phyloP scores from a whole-genome alignment of 2,329 filamentous ascomycete genomes.

The Xenoacremonium recifei region DNA sequence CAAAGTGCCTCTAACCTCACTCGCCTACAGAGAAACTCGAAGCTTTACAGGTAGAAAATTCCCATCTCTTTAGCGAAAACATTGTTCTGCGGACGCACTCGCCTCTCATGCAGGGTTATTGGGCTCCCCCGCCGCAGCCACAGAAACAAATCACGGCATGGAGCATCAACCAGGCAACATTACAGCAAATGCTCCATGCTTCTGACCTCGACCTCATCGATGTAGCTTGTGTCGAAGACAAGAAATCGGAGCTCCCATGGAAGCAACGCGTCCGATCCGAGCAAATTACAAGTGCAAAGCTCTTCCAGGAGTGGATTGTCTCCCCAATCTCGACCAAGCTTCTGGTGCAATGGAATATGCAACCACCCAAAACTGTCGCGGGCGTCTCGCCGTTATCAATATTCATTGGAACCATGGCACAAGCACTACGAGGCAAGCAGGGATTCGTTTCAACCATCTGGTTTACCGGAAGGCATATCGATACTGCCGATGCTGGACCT shows the following conservation, averaged over 20 bases:
- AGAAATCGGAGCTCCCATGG: not conserved
- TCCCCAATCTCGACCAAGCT: conserved; percentile 2
- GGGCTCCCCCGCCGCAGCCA: not conserved
- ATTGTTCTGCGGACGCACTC: not conserved
- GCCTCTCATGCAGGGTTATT: not conserved
- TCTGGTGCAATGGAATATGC: conserved; percentile 1
- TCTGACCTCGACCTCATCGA: not conserved
- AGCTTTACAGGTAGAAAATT: not conserved
- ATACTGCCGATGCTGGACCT: conserved; percentile 1
- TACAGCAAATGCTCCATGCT: not conserved
- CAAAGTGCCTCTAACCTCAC: no score
- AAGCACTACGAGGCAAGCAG: not conserved
- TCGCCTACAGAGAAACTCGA: not conserved
- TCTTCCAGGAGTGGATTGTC: conserved; percentile 1
- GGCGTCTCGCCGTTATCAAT: conserved; percentile 1
- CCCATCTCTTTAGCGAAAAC: not conserved
- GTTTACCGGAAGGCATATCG: conserved; percentile 1
- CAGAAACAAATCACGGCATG: not conserved
- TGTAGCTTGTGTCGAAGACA: not conserved
- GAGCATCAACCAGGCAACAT: not conserved
- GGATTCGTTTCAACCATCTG: not conserved
- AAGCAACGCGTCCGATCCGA: not conserved
- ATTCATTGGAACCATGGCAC: not conserved
- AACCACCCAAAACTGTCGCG: not conserved
- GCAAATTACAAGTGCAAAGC: not conserved